Evolutionary conservation across 106 monocot genomes (phyloP).

Genomic region (Dactylorhiza incarnata): DNA sequence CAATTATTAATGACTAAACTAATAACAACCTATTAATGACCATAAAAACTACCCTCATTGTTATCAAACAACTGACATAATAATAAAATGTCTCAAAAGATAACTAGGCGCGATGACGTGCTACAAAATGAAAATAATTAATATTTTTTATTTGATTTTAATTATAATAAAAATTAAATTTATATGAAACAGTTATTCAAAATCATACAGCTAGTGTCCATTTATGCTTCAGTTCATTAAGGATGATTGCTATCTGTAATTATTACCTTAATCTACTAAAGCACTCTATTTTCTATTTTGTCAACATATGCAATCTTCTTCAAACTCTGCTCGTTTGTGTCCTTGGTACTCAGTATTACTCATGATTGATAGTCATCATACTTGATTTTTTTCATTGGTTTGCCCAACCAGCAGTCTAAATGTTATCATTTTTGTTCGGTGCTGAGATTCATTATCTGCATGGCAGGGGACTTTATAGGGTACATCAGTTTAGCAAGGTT

Average conservation of each 20-base stretch:
- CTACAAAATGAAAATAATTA: too few species aligned
- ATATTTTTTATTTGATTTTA: too few species aligned
- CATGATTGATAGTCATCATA: background rate
- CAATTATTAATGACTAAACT: too few species aligned
- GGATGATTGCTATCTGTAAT: background rate
- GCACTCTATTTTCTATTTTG: background rate
- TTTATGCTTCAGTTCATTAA: background rate
- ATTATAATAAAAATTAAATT: too few species aligned
- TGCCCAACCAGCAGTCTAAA: background rate
- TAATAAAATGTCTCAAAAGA: too few species aligned
- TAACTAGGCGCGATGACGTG: too few species aligned
- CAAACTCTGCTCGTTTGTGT: background rate
- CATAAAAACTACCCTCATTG: too few species aligned
- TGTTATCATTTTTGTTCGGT: background rate
- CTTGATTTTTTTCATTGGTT: background rate
- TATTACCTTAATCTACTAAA: background rate
- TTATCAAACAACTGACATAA: too few species aligned
- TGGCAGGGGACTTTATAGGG: constrained; percentile 83
- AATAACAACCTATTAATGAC: too few species aligned
- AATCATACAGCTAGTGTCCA: background rate
- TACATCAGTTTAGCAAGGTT: constrained; percentile 98
- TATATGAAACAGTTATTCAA: too few species aligned
- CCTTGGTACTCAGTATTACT: background rate
- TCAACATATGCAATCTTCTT: background rate
- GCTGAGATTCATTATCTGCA: background rate